These are phyloP conservation scores for Galeopsis tetrahit DNA, from an alignment of 257 asterid species.

Conservation along the genomic window DNA sequence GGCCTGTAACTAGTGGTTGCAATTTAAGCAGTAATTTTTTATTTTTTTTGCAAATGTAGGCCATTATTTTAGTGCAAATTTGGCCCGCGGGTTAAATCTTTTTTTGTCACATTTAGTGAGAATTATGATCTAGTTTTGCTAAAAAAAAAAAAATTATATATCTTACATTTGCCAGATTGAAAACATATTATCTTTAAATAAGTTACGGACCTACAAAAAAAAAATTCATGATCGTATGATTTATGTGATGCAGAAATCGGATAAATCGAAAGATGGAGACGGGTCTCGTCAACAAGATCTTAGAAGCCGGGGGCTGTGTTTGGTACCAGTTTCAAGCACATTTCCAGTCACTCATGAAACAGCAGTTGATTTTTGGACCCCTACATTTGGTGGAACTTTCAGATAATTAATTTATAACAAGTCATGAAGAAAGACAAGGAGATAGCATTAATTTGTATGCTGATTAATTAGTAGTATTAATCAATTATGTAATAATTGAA, in stretches of 20 bases:
- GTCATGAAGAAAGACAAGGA: too few species aligned
- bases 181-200: too few species aligned
- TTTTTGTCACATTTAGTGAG: too few species aligned
- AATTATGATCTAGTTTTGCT: too few species aligned
- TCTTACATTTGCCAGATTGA: too few species aligned
- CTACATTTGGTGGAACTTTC: constrained; percentile 85
- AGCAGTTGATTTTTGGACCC: constrained; percentile 82
- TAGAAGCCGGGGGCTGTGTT: constrained; percentile 81
- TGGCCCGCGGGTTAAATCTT: too few species aligned
- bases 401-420: constrained; percentile 39
- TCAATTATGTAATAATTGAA: constrained; percentile 59
- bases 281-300: constrained; percentile 66
- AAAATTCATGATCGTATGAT: neutral
- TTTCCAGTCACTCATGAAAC: constrained; percentile 85
- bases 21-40: too few species aligned
- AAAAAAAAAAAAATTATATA: too few species aligned
- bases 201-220: too few species aligned
- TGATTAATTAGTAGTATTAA: constrained; percentile 15
- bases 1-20: too few species aligned
- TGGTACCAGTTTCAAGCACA: constrained; percentile 88
- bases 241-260: constrained; percentile 43
- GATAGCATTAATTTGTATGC: constrained; percentile 33
- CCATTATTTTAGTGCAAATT: too few species aligned
- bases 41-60: too few species aligned
- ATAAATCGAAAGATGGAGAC: constrained; percentile 65